These are phyloP conservation scores for Tremellales sp. DNA, from an alignment of 1,284 basidiomycete species.

Conservation along the genomic window DNA sequence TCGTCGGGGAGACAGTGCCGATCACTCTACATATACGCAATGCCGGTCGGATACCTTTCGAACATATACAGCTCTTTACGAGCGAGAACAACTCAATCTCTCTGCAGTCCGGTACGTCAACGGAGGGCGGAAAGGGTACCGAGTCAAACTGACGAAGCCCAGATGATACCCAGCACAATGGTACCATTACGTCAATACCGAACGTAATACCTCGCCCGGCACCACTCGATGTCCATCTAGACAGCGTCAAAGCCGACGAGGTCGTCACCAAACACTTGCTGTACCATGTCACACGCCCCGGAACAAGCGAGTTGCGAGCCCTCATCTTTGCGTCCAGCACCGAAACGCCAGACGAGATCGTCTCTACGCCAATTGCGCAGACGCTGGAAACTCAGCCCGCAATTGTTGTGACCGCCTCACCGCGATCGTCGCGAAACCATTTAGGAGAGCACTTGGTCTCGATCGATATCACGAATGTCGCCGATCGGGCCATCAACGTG, in stretches of 20 bases:
- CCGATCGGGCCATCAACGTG: conserved; percentile 2
- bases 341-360: conserved; percentile 7
- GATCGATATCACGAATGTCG: conserved; percentile 7
- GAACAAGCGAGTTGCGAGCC: conserved; percentile 24
- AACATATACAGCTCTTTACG: conserved; percentile 32
- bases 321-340: conserved; percentile 21
- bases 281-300: conserved; percentile 11
- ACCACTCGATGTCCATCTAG: conserved; percentile 11
- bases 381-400: conserved; percentile 18
- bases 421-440: conserved; percentile 4
- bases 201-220: conserved; percentile 21
- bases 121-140: not conserved
- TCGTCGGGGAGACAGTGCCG: conserved; percentile 37
- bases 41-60: conserved; percentile 29
- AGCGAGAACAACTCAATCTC: conserved; percentile 25
- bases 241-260: conserved; percentile 22
- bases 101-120: conserved; percentile 6
- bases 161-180: too few species aligned
- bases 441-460: conserved; percentile 1
- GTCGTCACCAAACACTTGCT: conserved; percentile 20
- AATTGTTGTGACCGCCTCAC: conserved; percentile 3
- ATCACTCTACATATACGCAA: conserved; percentile 36
- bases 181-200: conserved; percentile 17
- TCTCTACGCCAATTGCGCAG: conserved; percentile 12
- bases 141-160: conserved; percentile 10